A percentile compares a stretch with the other conserved stretches of the same genome.
Evolutionary conservation across 2,329 filamentous ascomycete genomes (phyloP).

Genomic region (Penicillium sp.): DNA sequence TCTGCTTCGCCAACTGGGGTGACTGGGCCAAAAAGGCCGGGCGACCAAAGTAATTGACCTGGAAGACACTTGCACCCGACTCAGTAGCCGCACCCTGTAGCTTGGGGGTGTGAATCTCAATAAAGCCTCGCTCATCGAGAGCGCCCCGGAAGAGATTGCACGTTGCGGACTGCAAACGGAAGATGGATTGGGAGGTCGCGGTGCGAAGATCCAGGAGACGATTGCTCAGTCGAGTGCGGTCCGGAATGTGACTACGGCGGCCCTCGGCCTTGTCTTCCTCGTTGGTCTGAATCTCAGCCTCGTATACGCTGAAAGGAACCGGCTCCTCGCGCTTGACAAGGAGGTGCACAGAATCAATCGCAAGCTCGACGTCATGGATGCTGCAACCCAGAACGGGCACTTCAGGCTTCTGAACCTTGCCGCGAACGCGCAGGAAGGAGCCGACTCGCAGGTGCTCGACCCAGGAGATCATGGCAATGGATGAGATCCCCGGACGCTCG

Average conservation of each 20-base stretch:
- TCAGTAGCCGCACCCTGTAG: conserved; percentile 85
- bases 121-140: conserved; percentile 69
- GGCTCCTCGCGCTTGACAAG: conserved; percentile 56
- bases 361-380: conserved; percentile 69
- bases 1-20: conserved; percentile 87
- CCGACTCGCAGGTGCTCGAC: conserved; percentile 76
- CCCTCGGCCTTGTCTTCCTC: conserved; percentile 53
- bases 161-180: conserved; percentile 76
- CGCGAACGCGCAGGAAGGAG: conserved; percentile 70
- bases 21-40: conserved; percentile 85
- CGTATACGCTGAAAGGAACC: conserved; percentile 63
- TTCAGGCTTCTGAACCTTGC: conserved; percentile 65
- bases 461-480: conserved; percentile 76
- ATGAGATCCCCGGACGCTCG: conserved; percentile 54
- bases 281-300: conserved; percentile 57
- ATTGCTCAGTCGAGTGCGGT: conserved; percentile 68
- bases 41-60: conserved; percentile 84
- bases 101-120: conserved; percentile 92
- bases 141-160: conserved; percentile 72
- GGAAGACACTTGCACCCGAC: conserved; percentile 85
- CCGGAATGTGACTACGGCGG: conserved; percentile 57
- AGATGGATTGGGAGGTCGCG: conserved; percentile 79
- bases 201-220: conserved; percentile 80
- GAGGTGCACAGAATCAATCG: conserved; percentile 60
- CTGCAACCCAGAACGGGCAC: conserved; percentile 69